Base-by-base conservation (phyloP, 2,329 filamentous ascomycete species). In the Cladophialophora yegresii region DNA sequence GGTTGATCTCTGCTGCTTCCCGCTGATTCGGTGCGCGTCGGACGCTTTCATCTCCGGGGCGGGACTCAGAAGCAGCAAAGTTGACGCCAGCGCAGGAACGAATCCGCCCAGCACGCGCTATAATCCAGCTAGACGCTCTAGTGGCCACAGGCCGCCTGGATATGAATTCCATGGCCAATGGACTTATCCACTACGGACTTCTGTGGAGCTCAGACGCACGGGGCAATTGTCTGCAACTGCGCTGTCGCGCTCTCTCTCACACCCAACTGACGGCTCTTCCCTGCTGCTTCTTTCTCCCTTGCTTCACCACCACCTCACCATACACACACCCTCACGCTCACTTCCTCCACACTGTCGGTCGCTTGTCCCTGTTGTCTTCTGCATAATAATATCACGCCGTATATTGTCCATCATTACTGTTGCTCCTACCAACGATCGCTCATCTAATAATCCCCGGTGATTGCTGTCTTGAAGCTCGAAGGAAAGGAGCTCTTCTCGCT, bases 11-110 rank as follows among this genome's bases (percentile, higher is more conserved):
- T 49, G n/a, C 51, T 33, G 40, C 59, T 23, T 23, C 12, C 20
- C 7, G 7, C 40, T 63, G 45, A 66, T 66, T 66, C 50, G 62
- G 45, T 49, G 13, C 20, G 16, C 40, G 13, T 45, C 36, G 61
- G 60, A 20, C 49, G 30, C 49, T 3, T 54, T 67, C 65, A 67
- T 67, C 62, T 67, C 65, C 65, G 55, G 56, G 54, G 40, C 43
- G 55, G 58, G 28, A 53, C 40, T 47, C 36, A 54, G 56, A 40
- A 32, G 47, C 32, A 60, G 54, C 20, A 59, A 23, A 50, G 45
- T 54, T 45, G 36, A 54, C 57, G 55, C 55, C 47, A 53, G 50
- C 57, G 62, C 65, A 65, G 62, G 65, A 67, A 67, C 65, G 23
- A 51, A 30, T 55, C 51, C 54, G 64, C 56, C 59, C 58, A 59